phyloP scores from a whole-genome alignment of 139 green algal species.

The Pseudopediastrum boryanum region DNA sequence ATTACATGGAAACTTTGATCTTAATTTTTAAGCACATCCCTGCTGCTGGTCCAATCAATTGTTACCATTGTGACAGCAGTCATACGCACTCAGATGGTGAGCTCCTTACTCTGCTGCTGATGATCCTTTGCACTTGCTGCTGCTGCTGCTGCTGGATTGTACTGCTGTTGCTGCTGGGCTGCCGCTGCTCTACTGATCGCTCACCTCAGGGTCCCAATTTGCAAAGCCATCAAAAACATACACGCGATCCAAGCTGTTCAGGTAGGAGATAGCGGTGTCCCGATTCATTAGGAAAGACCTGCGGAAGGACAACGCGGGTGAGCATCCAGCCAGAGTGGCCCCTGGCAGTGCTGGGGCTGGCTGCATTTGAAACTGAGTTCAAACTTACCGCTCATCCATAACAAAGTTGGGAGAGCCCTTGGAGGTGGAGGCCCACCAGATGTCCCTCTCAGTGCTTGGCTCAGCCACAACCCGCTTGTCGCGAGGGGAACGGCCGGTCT shows the following conservation, averaged over 20 bases:
- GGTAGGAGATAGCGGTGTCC: slow-evolving; percentile 87
- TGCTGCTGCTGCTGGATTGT: too few species aligned
- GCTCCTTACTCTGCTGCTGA: too few species aligned
- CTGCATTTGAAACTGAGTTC: not conserved
- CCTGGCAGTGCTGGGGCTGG: not conserved
- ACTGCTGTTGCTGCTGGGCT: too few species aligned
- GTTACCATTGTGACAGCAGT: too few species aligned
- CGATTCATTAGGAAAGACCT: slow-evolving; percentile 85
- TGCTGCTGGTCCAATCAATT: too few species aligned
- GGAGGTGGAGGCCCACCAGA: slow-evolving; percentile 68
- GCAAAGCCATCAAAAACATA: slow-evolving; percentile 89
- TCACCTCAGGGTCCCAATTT: slow-evolving; percentile 79
- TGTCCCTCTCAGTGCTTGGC: slow-evolving; percentile 63
- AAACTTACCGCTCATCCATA: slow-evolving; percentile 74
- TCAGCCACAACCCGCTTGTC: slow-evolving; percentile 96
- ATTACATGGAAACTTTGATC: too few species aligned
- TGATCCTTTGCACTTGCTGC: too few species aligned
- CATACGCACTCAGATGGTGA: too few species aligned
- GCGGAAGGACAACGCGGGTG: not conserved
- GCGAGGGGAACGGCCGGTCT: slow-evolving; percentile 88
- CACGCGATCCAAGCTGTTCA: slow-evolving; percentile 86
- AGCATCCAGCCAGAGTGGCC: not conserved
- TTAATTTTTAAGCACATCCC: too few species aligned
- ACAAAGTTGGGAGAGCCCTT: slow-evolving; percentile 78
- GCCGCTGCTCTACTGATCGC: too few species aligned